Base-by-base conservation (phyloP, 1,284 basidiomycete genomes). In the Tylopilus orsonianus region DNA sequence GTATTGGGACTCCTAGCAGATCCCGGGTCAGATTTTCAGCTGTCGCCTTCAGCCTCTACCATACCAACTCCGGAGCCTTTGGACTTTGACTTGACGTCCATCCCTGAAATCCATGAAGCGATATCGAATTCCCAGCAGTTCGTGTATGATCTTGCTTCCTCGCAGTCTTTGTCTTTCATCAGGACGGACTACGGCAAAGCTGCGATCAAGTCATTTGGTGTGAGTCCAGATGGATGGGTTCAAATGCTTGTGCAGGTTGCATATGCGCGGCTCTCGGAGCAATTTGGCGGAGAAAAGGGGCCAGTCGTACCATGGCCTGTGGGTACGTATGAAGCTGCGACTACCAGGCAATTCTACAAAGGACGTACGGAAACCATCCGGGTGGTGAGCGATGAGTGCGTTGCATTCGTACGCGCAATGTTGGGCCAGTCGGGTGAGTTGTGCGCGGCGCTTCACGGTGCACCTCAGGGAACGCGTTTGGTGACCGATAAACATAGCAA, bases 221-320 rank as follows among this genome's bases (percentile, higher is more conserved):
- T 89, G 20, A 88, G 87, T 18, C 93, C 93, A 1, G 93, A 96
- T 63, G 88, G 87, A n/a, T 96, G 92, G 91, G 83, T 87, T 24
- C 93, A 96, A 72, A 86, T 95, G 81, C 71, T 89, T 56, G 77
- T 95, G 50, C 93, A 96, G 67, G 73, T 96, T 40, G 93, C 92
- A 5, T 93, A 92, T 65, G 80, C 74, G 53, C 79, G 90, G 8
- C 74, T 93, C 44, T 73, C 56, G 5, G 63, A 74, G 14, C 58
- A 60, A 10, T 65, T 65, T 30, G 39, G 45, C 35, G 42, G 44
- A 3, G 60, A 69, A 38, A 69, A 70, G 57, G 67, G 75, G 56
- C 68, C 64, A 48, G 77, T 66, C 16, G 33, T 53, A 5, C 48
- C 56, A 1, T 68, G 62, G 65, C 64, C 62, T 8, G 78, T 85